Evolutionary conservation across 352 stramenopile species (phyloP).

Genomic region (Halophytophthora polymorphica): DNA sequence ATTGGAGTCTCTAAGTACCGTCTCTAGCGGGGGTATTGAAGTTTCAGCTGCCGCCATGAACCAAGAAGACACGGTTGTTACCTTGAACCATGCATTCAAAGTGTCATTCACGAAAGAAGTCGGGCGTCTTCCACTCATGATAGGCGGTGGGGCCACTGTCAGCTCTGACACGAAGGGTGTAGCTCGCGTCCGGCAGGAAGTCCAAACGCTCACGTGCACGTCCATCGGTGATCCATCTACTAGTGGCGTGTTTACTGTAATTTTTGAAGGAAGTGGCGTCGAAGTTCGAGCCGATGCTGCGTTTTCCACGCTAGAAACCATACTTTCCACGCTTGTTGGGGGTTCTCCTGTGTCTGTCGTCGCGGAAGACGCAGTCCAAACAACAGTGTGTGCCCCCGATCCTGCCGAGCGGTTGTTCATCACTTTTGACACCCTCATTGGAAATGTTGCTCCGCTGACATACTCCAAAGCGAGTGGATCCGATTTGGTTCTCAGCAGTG

Average conservation of each 20-base stretch:
- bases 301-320: constrained; percentile 26
- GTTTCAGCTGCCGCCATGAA: constrained; percentile 51
- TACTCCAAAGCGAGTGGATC: constrained; percentile 31
- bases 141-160: constrained; percentile 28
- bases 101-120: constrained; percentile 66
- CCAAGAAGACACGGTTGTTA: constrained; percentile 23
- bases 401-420: constrained; percentile 65
- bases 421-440: constrained; percentile 57
- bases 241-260: constrained; percentile 53
- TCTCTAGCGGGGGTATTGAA: constrained; percentile 69
- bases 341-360: constrained; percentile 15
- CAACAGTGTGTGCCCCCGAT: constrained; percentile 42
- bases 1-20: constrained; percentile 82
- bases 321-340: constrained; percentile 15
- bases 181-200: constrained; percentile 57
- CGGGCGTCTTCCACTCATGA: constrained; percentile 47
- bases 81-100: constrained; percentile 40
- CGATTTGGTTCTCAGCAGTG: constrained; percentile 31
- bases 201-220: constrained; percentile 76
- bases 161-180: constrained; percentile 31
- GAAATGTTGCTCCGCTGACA: constrained; percentile 53
- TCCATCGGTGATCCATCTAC: constrained; percentile 29
- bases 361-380: constrained; percentile 22
- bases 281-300: constrained; percentile 6
- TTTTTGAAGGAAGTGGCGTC: constrained; percentile 24